Base-by-base conservation (phyloP, 2,329 filamentous ascomycete species). In the Talaromyces piceae region DNA sequence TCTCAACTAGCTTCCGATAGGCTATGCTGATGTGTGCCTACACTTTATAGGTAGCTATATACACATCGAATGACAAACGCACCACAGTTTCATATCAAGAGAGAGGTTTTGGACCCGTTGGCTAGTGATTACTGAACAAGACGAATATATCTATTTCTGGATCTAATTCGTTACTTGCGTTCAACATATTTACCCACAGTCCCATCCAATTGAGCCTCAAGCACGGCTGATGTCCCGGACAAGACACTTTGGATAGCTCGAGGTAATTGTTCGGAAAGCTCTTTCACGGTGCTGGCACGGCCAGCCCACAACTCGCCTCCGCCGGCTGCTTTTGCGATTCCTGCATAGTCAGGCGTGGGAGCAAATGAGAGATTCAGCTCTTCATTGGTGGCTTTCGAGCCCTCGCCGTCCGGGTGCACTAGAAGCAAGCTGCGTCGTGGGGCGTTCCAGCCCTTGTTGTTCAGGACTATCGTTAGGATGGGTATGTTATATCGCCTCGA, bases 361-460 rank as follows among this genome's bases (percentile, higher is more conserved):
- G 74, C 76, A 59, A 87, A 86, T 0, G 76, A 79, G 56, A 87
- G 86, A 57, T 86, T 85, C 31, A 86, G 64, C 44, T 83, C 81
- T 54, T 80, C 77, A 54, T 85, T 85, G 37, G 74, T 77, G 2
- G 78, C 80, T 52, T 80, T 81, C 1, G 75, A 78, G 1, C 80
- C 83, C 47, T 78, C 73, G 9, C 83, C 83, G 31, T 82, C 70
- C 0, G 83, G 83, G 60, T 87, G 83, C 1, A 86, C 83, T 9
- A 86, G 74, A 18, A 84, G 66, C 62, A 86, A 72, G 13, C 77
- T 82, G 50, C 73, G 73, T 4, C 77, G 70, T 0, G 83, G 83
- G 0, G 83, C 83, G 59, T 87, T 84, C 83, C 83, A 87, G 41
- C 83, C 82, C 66, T 84, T 80, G 60, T 87, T 87, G 62, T 86